Conservation (phyloP, 345 rosid genomes). For the Lepidium africanum region DNA sequence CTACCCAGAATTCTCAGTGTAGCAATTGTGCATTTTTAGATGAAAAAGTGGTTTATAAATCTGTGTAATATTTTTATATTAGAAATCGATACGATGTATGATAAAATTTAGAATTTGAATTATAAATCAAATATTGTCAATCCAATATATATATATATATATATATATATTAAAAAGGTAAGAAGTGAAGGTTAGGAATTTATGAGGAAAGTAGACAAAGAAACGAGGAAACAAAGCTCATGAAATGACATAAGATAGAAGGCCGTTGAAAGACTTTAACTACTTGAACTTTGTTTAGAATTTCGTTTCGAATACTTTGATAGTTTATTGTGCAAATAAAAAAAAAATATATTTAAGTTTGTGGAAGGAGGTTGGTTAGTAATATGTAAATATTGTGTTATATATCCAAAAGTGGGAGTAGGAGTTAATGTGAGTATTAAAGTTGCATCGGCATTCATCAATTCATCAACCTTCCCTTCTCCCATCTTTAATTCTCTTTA, state of each 20-base stretch:
- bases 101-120: too few species aligned
- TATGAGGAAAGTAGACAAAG: conserved; percentile 18
- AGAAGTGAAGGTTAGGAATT: not conserved
- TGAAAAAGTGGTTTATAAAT: too few species aligned
- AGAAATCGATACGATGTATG: too few species aligned
- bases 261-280: conserved; percentile 3
- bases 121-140: too few species aligned
- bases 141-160: too few species aligned
- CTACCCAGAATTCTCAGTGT: too few species aligned
- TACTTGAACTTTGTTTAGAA: not conserved
- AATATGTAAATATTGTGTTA: conserved; percentile 15
- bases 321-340: not conserved
- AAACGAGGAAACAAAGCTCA: conserved; percentile 6
- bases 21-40: too few species aligned
- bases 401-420: conserved; percentile 27
- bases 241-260: conserved; percentile 7
- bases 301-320: not conserved
- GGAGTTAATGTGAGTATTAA: conserved; percentile 28
- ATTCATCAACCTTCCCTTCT: conserved; percentile 29
- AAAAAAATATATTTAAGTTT: not conserved
- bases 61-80: too few species aligned
- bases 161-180: not conserved
- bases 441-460: conserved; percentile 33
- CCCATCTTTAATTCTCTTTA: conserved; percentile 26
- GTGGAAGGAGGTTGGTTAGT: conserved; percentile 22